Base-by-base conservation (phyloP, 2,329 filamentous ascomycete genomes). In the Scedosporium minutisporum region DNA sequence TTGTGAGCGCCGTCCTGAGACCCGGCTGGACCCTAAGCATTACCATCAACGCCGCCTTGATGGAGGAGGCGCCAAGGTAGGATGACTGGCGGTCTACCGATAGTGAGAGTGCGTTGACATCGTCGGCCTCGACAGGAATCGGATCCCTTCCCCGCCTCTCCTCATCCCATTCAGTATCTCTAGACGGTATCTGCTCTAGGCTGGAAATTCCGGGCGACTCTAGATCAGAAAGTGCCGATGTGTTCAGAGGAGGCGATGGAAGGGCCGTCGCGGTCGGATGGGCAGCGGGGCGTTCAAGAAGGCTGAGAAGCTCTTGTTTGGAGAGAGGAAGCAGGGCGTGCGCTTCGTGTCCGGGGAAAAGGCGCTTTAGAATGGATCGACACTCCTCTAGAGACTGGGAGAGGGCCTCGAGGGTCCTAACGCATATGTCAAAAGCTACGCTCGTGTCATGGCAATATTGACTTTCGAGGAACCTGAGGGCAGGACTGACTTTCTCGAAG, bases 31-130 rank as follows among this genome's bases (percentile, higher is more conserved):
- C 78, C 68, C 81, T 82, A 66, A 82, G 76, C 79, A 91, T 90
- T 57, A 90, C 87, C 74, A 89, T 85, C 42, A 91, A 78, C 1
- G 87, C 87, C 1, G 88, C 88, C 69, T 89, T 88, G 69, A 91
- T 88, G 5, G 88, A 91, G 0, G 88, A 91, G 16, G 89, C 86
- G 1, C 88, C 88, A 3, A 91, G 77, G 68, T 91, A 91, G 2
- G 88, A 82, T 3, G 78, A 74, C 66, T 85, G 83, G 53, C 86
- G 82, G 63, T 88, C 82, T 5, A 81, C 75, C 2, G 76, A 75
- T 41, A 81, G 81, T 69, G 87, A 89, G 1, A 90, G 76, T 0
- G 86, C 87, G 25, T 72, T 72, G 41, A 72, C 65, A 59, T 71
- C 67, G 62, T 90, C 88, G 0, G 87, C 86, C 67, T 90, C 83